Percentiles rank a stretch among this genome's conserved stretches.
Conservation (phyloP, 1,284 basidiomycete genomes). For the Ustilago curta region DNA sequence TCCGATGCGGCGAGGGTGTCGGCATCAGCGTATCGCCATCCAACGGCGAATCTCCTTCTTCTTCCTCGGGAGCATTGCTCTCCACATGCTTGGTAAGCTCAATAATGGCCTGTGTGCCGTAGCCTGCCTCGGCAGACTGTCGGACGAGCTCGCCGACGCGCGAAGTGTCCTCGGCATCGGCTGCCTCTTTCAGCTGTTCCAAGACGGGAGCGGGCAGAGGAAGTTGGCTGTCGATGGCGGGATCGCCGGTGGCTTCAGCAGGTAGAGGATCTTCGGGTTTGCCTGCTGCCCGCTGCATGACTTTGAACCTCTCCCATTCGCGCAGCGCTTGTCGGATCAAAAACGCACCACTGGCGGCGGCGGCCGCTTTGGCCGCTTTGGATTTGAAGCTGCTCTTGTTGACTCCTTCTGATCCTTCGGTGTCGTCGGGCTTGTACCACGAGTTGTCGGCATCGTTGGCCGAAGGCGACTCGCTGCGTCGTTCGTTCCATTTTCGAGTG, state of each 20-base stretch:
- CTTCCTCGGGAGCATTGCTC: conserved; percentile 26
- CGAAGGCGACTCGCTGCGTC: conserved; percentile 24
- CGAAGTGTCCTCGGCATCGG: conserved; percentile 39
- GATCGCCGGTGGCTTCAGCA: conserved; percentile 41
- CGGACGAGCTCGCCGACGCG: conserved; percentile 38
- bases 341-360: conserved; percentile 44
- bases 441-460: conserved; percentile 17
- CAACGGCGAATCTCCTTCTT: conserved; percentile 9
- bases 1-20: conserved; percentile 33
- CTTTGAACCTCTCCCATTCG: conserved; percentile 58
- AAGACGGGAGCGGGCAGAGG: conserved; percentile 26
- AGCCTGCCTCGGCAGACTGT: conserved; percentile 42
- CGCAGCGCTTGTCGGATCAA: conserved; percentile 45
- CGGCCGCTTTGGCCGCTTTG: conserved; percentile 28
- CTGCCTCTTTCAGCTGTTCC: conserved; percentile 38
- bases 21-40: conserved; percentile 38
- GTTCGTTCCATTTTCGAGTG: conserved; percentile 37
- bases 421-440: conserved; percentile 44
- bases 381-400: conserved; percentile 31
- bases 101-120: conserved; percentile 53
- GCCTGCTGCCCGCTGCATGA: conserved; percentile 44
- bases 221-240: conserved; percentile 27
- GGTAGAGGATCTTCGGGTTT: conserved; percentile 53
- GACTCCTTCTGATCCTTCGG: neutral
- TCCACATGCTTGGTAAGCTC: conserved; percentile 49